phyloP scores from a whole-genome alignment of 2,329 filamentous ascomycete genomes.

The Curvularia verruculosa region DNA sequence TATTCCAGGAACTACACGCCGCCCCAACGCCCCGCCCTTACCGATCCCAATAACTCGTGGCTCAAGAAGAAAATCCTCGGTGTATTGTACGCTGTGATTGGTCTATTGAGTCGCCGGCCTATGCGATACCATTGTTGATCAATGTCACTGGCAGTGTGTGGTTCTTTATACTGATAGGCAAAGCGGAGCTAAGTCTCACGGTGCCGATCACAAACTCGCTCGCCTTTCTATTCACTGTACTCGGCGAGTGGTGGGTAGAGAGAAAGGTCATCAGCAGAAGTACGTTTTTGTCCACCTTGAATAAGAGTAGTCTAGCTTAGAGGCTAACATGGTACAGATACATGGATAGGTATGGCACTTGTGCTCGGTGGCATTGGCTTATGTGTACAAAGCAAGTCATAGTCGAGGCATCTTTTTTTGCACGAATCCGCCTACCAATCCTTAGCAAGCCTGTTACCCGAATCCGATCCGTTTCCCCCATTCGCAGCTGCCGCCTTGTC shows the following conservation, averaged over 20 bases:
- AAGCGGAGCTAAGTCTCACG: constrained; percentile 89
- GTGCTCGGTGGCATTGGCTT: constrained; percentile 81
- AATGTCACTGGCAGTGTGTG: constrained; percentile 94
- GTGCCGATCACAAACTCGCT: constrained; percentile 94
- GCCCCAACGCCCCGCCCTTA: constrained; percentile 41
- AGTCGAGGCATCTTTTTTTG: constrained; percentile 7
- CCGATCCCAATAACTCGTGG: constrained; percentile 59
- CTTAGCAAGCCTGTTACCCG: constrained; percentile 17
- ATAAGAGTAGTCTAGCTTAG: background rate
- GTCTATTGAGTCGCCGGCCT: constrained; percentile 82
- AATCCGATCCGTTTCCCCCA: background rate
- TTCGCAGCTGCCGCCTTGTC: constrained; percentile 6
- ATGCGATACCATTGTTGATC: constrained; percentile 81
- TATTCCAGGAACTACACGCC: constrained; percentile 65
- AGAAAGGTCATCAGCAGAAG: constrained; percentile 85
- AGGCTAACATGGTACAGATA: constrained; percentile 62
- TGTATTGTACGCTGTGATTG: constrained; percentile 74
- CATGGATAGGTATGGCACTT: constrained; percentile 79
- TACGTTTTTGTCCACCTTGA: constrained; percentile 53
- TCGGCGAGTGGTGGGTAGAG: constrained; percentile 95
- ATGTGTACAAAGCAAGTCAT: constrained; percentile 70
- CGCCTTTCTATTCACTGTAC: constrained; percentile 92
- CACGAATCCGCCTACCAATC: constrained; percentile 21
- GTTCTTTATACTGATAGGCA: constrained; percentile 94
- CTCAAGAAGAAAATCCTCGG: constrained; percentile 67